A percentile compares a stretch with the other conserved stretches of the same genome.
Evolutionary conservation across 305 asterid species (phyloP).

Genomic region (Solanum hybrid): DNA sequence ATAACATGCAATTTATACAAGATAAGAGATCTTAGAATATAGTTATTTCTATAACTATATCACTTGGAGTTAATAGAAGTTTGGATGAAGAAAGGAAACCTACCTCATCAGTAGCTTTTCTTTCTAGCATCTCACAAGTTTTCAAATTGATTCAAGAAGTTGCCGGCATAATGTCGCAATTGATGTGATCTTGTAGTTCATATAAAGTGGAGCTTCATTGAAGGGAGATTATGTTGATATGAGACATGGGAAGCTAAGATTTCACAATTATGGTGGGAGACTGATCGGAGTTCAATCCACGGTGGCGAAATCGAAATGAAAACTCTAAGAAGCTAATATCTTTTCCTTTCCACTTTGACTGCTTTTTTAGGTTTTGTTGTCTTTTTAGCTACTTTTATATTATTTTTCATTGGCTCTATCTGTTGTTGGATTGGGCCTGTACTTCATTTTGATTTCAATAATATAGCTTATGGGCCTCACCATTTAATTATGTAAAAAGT

Average conservation of each 20-base stretch:
- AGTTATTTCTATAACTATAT: not conserved
- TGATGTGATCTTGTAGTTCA: not conserved
- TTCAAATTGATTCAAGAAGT: not conserved
- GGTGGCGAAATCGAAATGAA: not conserved
- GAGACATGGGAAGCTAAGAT: not conserved
- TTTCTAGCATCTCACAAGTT: not conserved
- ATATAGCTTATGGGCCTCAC: not conserved
- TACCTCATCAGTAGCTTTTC: not conserved
- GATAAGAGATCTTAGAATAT: not conserved
- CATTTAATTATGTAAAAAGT: not conserved
- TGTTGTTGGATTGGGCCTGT: not conserved
- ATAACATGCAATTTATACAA: not conserved
- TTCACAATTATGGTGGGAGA: not conserved
- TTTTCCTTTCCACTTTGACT: not conserved
- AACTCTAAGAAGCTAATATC: not conserved
- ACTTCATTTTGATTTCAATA: not conserved
- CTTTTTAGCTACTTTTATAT: not conserved
- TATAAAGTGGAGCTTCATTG: not conserved
- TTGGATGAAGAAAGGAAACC: not conserved
- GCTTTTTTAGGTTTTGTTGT: not conserved
- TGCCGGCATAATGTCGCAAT: not conserved
- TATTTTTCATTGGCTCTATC: not conserved
- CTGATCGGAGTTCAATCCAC: not conserved
- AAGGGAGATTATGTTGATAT: not conserved
- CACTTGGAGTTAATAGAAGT: not conserved